Evolutionary conservation across 495 filamentous ascomycete species (phyloP), one percentile per base, ranked within the genome.

Genomic region (Aspergillus leporis): DNA sequence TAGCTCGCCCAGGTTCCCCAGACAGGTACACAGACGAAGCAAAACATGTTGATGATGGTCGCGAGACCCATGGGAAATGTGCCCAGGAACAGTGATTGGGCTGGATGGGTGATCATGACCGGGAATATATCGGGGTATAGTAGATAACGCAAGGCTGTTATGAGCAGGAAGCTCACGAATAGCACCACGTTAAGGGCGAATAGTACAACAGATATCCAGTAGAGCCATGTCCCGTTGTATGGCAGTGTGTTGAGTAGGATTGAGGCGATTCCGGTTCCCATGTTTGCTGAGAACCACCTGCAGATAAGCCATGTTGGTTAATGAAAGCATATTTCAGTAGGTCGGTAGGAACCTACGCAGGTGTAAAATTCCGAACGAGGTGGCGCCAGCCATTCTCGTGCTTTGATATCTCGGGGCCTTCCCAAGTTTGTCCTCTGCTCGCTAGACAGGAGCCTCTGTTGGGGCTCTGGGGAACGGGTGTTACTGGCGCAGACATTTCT

Each of bases 211-310:
- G 81, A 84, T 8, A 86, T 71, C 59, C 71, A 79, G 51, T 81
- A 77, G 1, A 87, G 70, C 78, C 81, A 83, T 28, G 19, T 6
- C 9, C 71, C 81, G 55, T 85, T 81, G 56, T 82, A 85, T 1
- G 85, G 83, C 4, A 87, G 70, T 8, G 75, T 76, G 61, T 85
- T 76, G 4, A 87, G 72, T 9, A 87, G 72, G 25, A 86, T 79
- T 7, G 85, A 84, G 2, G 83, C 81, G 28, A 88, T 85, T 5
- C 85, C 86, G 0, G 85, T 89, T 28, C 86, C 83, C 85, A 89
- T 88, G n/a, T 67, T 87, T 31, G 84, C 75, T 12, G 85, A 77
- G 60, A 79, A 76, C 75, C 75, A 78, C 59, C 73, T 78, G 22
- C 25, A 9, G 22, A 28, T 28, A 28, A 6, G 25, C 18, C 47